A percentile compares a stretch with the other conserved stretches of the same genome.
Conservation (phyloP, 2,329 filamentous ascomycete genomes). For the Samsoniella hepiali region DNA sequence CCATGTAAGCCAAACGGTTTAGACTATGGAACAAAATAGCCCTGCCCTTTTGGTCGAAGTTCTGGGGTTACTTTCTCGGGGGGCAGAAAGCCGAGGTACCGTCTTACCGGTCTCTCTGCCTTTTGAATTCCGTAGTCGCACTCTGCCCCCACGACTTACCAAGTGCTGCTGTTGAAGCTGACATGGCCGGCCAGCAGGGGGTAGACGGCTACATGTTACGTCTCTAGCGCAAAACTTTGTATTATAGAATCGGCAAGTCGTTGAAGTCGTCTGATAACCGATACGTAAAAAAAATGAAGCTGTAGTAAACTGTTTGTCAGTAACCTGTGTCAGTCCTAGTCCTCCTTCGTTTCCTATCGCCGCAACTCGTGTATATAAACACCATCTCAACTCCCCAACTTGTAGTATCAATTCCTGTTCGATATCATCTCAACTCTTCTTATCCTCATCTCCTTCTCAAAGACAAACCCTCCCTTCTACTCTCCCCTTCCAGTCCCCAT, state of each 20-base stretch:
- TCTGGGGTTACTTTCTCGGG: too few species aligned
- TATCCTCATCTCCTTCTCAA: neutral
- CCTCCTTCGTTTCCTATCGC: neutral
- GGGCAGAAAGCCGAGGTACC: too few species aligned
- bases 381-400: neutral
- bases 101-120: too few species aligned
- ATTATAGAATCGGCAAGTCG: neutral
- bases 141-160: too few species aligned
- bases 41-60: neutral
- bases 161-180: too few species aligned
- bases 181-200: too few species aligned
- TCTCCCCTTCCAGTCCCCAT: neutral
- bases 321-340: neutral
- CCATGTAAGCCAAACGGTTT: neutral
- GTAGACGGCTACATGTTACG: neutral
- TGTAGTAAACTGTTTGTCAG: neutral
- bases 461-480: neutral
- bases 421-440: neutral
- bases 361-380: neutral
- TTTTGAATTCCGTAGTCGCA: too few species aligned
- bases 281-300: constrained; percentile 1
- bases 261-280: neutral
- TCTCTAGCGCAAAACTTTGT: neutral
- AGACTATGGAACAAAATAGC: neutral
- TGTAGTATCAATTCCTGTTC: neutral